Percentiles rank a stretch among this genome's conserved stretches.
Evolutionary conservation across 2,329 filamentous ascomycete species (phyloP).

Genomic region (Exophiala calicioides): DNA sequence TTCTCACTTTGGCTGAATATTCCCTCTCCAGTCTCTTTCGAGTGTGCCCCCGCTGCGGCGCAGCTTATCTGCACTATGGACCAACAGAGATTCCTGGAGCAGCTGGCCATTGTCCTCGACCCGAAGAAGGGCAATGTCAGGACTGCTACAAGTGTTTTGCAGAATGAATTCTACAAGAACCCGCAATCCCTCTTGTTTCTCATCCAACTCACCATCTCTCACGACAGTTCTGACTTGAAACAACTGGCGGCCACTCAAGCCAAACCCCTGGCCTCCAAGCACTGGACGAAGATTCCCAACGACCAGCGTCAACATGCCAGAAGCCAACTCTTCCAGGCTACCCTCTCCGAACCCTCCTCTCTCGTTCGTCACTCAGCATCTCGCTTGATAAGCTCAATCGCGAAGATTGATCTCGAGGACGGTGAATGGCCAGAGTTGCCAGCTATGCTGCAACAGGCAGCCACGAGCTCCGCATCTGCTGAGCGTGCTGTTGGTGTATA

Average conservation of each 20-base stretch:
- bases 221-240: conserved; percentile 70
- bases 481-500: conserved; percentile 91
- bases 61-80: conserved; percentile 59
- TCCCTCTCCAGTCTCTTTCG: too few relatives aligned
- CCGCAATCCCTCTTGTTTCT: conserved; percentile 82
- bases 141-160: conserved; percentile 82
- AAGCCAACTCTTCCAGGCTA: conserved; percentile 78
- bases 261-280: conserved; percentile 76
- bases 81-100: conserved; percentile 78
- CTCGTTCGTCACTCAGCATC: conserved; percentile 83
- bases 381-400: conserved; percentile 83
- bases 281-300: conserved; percentile 74
- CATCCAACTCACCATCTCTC: conserved; percentile 82
- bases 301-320: conserved; percentile 79
- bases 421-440: conserved; percentile 84
- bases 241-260: conserved; percentile 92
- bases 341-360: conserved; percentile 74
- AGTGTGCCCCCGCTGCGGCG: conserved; percentile 1
- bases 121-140: conserved; percentile 85
- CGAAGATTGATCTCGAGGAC: conserved; percentile 81
- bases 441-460: conserved; percentile 74
- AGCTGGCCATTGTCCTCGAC: conserved; percentile 80
- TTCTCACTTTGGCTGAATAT: too few relatives aligned
- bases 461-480: conserved; percentile 70
- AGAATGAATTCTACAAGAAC: conserved; percentile 89